These are phyloP conservation scores for Leccinum subrobustum DNA, from an alignment of 1,284 basidiomycete genomes.

Conservation along the genomic window DNA sequence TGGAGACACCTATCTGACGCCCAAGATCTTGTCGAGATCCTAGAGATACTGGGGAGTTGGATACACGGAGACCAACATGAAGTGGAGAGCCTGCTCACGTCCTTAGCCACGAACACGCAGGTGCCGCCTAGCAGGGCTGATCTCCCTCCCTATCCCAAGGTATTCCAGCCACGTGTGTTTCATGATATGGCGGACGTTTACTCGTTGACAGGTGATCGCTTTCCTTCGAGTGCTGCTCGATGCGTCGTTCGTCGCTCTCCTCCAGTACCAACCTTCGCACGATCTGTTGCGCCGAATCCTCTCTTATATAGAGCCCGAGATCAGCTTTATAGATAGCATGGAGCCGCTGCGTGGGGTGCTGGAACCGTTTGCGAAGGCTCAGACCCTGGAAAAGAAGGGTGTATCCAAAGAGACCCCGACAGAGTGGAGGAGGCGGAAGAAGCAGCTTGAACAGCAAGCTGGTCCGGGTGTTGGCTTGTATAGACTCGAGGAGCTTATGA, in stretches of 20 bases:
- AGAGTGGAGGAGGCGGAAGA: slow-evolving; percentile 60
- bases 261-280: slow-evolving; percentile 60
- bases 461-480: slow-evolving; percentile 61
- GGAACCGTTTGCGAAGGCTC: slow-evolving; percentile 57
- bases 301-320: slow-evolving; percentile 52
- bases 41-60: slow-evolving; percentile 58
- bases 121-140: slow-evolving; percentile 18
- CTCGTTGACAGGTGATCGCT: slow-evolving; percentile 43
- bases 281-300: slow-evolving; percentile 47
- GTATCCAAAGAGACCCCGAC: slow-evolving; percentile 33
- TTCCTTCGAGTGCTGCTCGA: slow-evolving; percentile 68
- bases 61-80: slow-evolving; percentile 42
- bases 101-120: slow-evolving; percentile 29
- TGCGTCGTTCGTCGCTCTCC: slow-evolving; percentile 61
- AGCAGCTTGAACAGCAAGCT: slow-evolving; percentile 49
- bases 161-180: slow-evolving; percentile 19
- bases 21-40: slow-evolving; percentile 49
- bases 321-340: slow-evolving; percentile 46
- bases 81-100: slow-evolving; percentile 40
- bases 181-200: slow-evolving; percentile 2
- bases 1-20: slow-evolving; percentile 52
- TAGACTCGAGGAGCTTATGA: slow-evolving; percentile 64
- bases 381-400: slow-evolving; percentile 42
- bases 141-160: slow-evolving; percentile 53
- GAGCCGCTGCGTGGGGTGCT: slow-evolving; percentile 58